Conservation (phyloP, 768 basidiomycete species). For the Psilocybe sp. region DNA sequence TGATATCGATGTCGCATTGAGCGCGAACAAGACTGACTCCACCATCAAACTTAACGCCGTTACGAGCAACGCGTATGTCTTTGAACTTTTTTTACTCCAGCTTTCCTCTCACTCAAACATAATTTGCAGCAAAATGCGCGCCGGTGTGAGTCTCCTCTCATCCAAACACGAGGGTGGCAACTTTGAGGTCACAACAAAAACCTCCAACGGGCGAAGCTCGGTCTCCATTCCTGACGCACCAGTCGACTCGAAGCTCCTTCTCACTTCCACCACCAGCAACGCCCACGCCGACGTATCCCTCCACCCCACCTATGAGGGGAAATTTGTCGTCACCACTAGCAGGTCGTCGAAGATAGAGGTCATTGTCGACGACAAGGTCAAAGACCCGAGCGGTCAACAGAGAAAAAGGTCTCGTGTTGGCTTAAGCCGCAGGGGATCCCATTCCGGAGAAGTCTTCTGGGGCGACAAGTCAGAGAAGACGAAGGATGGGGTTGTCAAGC, state of each 20-base stretch:
- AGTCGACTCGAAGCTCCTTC: background rate
- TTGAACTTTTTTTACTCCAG: no score
- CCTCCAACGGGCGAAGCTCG: background rate
- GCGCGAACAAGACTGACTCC: slow-evolving; percentile 20
- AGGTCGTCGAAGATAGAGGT: background rate
- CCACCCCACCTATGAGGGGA: slow-evolving; percentile 3
- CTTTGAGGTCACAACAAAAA: background rate
- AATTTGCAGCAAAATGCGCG: background rate
- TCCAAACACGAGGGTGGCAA: background rate
- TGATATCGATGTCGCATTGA: slow-evolving; percentile 34
- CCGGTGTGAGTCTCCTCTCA: slow-evolving; percentile 1
- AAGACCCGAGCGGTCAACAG: slow-evolving; percentile 1
- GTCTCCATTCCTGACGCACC: background rate
- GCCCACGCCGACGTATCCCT: background rate
- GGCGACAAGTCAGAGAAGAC: background rate
- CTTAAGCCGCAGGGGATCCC: background rate
- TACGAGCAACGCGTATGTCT: slow-evolving; percentile 2
- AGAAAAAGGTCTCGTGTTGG: background rate
- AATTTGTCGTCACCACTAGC: background rate
- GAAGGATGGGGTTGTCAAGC: no score
- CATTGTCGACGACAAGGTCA: background rate
- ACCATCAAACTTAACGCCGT: background rate
- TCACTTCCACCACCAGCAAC: background rate
- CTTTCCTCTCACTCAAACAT: background rate
- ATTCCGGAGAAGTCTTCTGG: background rate